Evolutionary conservation across 1,284 basidiomycete species (phyloP).

Genomic region (Somion occarium): DNA sequence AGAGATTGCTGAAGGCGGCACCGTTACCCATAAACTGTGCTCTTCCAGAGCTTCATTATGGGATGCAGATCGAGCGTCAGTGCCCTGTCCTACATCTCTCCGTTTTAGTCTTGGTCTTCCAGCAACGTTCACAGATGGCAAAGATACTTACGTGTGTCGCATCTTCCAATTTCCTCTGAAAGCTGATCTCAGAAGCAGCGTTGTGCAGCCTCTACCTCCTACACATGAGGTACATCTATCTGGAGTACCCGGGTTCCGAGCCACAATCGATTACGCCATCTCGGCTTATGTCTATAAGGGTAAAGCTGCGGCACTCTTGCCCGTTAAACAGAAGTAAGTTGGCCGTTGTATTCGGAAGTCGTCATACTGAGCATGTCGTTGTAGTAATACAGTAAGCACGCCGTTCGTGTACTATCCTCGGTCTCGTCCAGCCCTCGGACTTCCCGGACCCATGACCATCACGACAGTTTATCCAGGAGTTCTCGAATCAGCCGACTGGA

Average conservation of each 20-base stretch:
- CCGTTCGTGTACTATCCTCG: conserved; percentile 65
- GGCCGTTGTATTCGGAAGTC: neutral
- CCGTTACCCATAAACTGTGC: conserved; percentile 45
- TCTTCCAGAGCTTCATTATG: conserved; percentile 50
- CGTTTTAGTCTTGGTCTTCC: conserved; percentile 55
- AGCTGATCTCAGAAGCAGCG: no score
- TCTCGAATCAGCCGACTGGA: conserved; percentile 45
- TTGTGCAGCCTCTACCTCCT: conserved; percentile 54
- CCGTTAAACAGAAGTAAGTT: conserved; percentile 21
- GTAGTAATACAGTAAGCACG: conserved; percentile 43
- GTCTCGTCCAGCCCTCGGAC: conserved; percentile 48
- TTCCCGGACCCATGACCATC: conserved; percentile 42
- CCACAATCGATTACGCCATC: conserved; percentile 22
- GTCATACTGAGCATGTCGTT: neutral
- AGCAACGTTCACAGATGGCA: conserved; percentile 48
- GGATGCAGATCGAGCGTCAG: conserved; percentile 41
- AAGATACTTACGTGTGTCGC: conserved; percentile 50
- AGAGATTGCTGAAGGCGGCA: conserved; percentile 64
- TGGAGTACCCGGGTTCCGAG: conserved; percentile 63
- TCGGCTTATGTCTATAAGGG: conserved; percentile 21
- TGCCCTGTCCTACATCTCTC: conserved; percentile 46
- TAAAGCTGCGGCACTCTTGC: conserved; percentile 20
- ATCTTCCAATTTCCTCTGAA: neutral
- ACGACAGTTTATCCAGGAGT: conserved; percentile 32
- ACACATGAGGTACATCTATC: conserved; percentile 59